A percentile compares a stretch with the other conserved stretches of the same genome.
Conservation (phyloP, 768 basidiomycete species). For the Tylopilus sp. region DNA sequence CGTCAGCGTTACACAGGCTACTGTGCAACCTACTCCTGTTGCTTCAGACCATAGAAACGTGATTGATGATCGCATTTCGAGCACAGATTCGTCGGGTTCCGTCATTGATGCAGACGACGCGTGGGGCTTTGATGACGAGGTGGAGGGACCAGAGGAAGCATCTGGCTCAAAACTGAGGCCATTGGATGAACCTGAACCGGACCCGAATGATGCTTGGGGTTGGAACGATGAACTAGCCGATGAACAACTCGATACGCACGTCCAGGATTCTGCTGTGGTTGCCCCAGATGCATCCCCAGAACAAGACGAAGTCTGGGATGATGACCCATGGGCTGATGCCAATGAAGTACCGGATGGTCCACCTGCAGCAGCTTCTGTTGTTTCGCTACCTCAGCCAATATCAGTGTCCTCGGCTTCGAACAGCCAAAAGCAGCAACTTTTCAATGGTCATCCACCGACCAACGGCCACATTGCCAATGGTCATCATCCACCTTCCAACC, state of each 20-base stretch:
- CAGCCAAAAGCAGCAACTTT: constrained; percentile 47
- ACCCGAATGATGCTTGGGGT: constrained; percentile 68
- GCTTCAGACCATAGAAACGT: constrained; percentile 44
- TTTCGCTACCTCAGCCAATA: constrained; percentile 29
- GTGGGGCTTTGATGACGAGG: constrained; percentile 56
- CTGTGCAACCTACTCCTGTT: background rate
- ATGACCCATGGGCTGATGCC: constrained; percentile 65
- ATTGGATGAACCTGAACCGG: constrained; percentile 28
- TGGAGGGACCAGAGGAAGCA: constrained; percentile 22
- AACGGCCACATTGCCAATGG: constrained; percentile 19
- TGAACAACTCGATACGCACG: constrained; percentile 28
- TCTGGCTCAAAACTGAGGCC: constrained; percentile 18
- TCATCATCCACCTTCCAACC: constrained; percentile 15
- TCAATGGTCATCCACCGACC: constrained; percentile 17
- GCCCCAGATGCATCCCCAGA: constrained; percentile 30
- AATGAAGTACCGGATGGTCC: constrained; percentile 29
- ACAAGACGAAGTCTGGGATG: constrained; percentile 58
- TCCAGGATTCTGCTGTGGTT: background rate
- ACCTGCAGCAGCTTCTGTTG: constrained; percentile 20
- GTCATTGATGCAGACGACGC: constrained; percentile 33
- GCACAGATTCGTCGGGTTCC: constrained; percentile 24
- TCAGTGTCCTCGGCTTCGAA: constrained; percentile 50
- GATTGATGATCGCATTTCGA: constrained; percentile 38
- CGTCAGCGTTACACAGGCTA: background rate
- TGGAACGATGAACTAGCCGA: constrained; percentile 53